phyloP scores from a whole-genome alignment of 805 yeast species.

The Candida vaughaniae region DNA sequence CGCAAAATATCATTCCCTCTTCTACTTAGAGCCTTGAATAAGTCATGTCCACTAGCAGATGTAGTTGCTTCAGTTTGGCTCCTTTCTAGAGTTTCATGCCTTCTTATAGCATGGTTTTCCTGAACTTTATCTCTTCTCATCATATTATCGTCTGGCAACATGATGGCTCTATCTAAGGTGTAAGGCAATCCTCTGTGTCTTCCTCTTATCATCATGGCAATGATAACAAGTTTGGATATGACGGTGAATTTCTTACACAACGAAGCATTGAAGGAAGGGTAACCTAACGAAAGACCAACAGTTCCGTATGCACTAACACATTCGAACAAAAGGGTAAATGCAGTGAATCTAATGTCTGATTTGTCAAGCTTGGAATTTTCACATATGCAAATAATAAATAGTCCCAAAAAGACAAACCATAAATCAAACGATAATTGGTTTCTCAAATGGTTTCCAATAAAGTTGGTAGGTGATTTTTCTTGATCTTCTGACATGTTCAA shows the following conservation, averaged over 20 bases:
- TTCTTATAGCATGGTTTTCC: constrained; percentile 46
- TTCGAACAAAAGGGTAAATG: constrained; percentile 80
- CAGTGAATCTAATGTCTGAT: constrained; percentile 49
- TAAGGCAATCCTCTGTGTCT: constrained; percentile 96
- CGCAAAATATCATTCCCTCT: constrained; percentile 13
- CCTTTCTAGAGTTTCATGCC: constrained; percentile 28
- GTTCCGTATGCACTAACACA: constrained; percentile 95
- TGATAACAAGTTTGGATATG: constrained; percentile 78
- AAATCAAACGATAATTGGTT: constrained; percentile 90
- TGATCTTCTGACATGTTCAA: constrained; percentile 26
- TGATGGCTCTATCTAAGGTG: constrained; percentile 88
- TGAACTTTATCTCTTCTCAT: constrained; percentile 60
- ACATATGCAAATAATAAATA: constrained; percentile 82
- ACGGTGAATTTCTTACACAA: constrained; percentile 69
- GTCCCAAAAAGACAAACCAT: constrained; percentile 88
- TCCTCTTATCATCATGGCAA: constrained; percentile 91
- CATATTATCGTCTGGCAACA: constrained; percentile 72
- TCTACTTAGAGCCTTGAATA: constrained; percentile 12
- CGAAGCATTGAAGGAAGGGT: constrained; percentile 64
- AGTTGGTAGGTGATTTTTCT: constrained; percentile 52
- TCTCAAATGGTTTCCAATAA: constrained; percentile 83
- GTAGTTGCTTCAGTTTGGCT: constrained; percentile 10
- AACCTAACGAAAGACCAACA: constrained; percentile 89
- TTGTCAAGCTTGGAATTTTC: constrained; percentile 64
- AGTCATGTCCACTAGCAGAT: constrained; percentile 7